phyloP scores from a whole-genome alignment of 1,139 yeast species.

The Candida albicans region DNA sequence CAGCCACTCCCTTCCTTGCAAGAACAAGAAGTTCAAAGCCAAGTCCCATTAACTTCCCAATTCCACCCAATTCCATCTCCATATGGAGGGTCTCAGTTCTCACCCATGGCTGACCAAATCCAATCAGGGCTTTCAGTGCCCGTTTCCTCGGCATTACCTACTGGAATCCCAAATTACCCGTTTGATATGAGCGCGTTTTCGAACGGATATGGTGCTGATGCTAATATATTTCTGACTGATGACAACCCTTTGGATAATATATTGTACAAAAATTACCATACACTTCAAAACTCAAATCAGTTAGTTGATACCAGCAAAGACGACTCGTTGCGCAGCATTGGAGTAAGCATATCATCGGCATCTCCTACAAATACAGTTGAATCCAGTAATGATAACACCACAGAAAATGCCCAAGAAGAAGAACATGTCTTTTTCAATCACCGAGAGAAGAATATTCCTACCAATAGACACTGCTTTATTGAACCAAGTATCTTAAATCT shows the following conservation, averaged over 20 bases:
- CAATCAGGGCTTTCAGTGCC: slow-evolving; percentile 6
- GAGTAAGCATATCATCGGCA: slow-evolving; percentile 22
- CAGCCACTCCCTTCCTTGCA: neutral
- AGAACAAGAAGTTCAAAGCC: neutral
- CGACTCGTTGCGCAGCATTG: slow-evolving; percentile 6
- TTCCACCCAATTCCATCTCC: slow-evolving; percentile 13
- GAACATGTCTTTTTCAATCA: slow-evolving; percentile 20
- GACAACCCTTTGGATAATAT: slow-evolving; percentile 45
- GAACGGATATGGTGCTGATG: slow-evolving; percentile 20
- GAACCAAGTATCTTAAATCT: slow-evolving; percentile 20
- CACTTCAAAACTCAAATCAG: slow-evolving; percentile 1
- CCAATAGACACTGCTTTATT: slow-evolving; percentile 30
- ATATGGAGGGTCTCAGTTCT: slow-evolving; percentile 14
- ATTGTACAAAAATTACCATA: slow-evolving; percentile 20
- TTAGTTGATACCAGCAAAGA: neutral
- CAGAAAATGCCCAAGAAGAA: slow-evolving; percentile 5
- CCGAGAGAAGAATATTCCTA: slow-evolving; percentile 23
- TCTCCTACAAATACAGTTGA: slow-evolving; percentile 42
- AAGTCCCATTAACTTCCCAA: neutral
- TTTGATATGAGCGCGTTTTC: slow-evolving; percentile 3
- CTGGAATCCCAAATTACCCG: neutral
- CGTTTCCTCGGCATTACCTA: neutral
- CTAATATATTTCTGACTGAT: slow-evolving; percentile 36
- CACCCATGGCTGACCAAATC: slow-evolving; percentile 9
- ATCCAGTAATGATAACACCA: slow-evolving; percentile 19